These are phyloP conservation scores for Pichia exigua DNA, from an alignment of 805 yeast species.

Conservation along the genomic window DNA sequence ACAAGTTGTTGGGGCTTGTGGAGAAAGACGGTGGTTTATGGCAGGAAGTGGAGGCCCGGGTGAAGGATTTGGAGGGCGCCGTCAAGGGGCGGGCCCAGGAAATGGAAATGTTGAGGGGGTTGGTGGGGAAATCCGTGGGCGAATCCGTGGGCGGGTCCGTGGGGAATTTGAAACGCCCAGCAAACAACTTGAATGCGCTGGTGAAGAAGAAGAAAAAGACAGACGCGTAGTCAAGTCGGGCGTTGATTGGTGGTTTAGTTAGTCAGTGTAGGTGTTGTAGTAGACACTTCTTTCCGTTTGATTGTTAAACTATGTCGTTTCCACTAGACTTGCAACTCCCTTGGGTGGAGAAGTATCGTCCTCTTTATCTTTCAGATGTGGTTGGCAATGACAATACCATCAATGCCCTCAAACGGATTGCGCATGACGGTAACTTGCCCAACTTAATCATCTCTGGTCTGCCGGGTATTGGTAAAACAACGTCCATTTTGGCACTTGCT, in stretches of 20 bases:
- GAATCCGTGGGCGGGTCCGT: not conserved
- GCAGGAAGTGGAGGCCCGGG: not conserved
- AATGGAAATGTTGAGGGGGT: not conserved
- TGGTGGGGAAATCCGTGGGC: not conserved
- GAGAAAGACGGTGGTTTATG: constrained; percentile 28
- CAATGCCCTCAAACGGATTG: constrained; percentile 74
- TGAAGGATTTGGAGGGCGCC: not conserved
- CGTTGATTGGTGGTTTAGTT: not conserved
- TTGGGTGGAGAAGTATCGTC: constrained; percentile 94
- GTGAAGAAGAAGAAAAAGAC: constrained; percentile 1
- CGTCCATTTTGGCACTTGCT: constrained; percentile 87
- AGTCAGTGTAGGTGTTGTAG: no score
- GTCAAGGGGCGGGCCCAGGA: not conserved
- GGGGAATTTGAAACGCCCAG: not conserved
- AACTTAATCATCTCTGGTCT: constrained; percentile 92
- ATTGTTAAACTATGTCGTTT: constrained; percentile 13
- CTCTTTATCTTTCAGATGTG: constrained; percentile 66
- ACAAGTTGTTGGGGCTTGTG: constrained; percentile 20
- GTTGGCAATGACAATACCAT: constrained; percentile 93
- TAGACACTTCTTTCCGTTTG: no score
- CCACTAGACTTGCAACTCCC: constrained; percentile 29
- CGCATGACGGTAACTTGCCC: constrained; percentile 92
- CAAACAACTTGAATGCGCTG: not conserved
- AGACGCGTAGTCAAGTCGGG: constrained; percentile 28
- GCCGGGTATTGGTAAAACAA: constrained; percentile 97